phyloP scores from a whole-genome alignment of 805 yeast genomes.

The Cyberlindnera mrakii region DNA sequence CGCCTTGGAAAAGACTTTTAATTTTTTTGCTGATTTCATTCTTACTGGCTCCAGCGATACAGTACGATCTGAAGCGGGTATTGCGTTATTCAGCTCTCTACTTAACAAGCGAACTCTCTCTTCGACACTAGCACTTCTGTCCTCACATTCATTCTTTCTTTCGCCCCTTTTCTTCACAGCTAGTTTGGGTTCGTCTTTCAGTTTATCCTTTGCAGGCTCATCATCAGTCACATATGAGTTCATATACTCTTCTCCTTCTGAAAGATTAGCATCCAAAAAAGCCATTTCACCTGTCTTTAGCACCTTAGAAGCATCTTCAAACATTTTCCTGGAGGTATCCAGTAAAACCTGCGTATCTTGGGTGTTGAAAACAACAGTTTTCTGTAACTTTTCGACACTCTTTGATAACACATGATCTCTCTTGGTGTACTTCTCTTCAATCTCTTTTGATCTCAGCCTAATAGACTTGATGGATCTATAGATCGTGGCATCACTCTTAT shows the following conservation, averaged over 20 bases:
- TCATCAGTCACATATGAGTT: slow-evolving; percentile 10
- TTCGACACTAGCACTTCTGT: slow-evolving; percentile 8
- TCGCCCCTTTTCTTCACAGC: slow-evolving; percentile 13
- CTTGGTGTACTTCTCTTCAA: slow-evolving; percentile 43
- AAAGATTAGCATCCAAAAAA: slow-evolving; percentile 25
- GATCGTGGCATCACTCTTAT: slow-evolving; percentile 42
- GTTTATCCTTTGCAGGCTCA: background rate
- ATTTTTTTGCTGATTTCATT: slow-evolving; percentile 2
- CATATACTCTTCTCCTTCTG: slow-evolving; percentile 4
- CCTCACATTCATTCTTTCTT: background rate
- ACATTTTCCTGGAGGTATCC: slow-evolving; percentile 39
- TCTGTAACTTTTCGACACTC: slow-evolving; percentile 37
- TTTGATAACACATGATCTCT: slow-evolving; percentile 40
- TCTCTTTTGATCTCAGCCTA: slow-evolving; percentile 37
- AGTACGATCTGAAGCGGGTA: slow-evolving; percentile 18
- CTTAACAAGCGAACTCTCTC: slow-evolving; percentile 17
- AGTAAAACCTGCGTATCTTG: slow-evolving; percentile 39
- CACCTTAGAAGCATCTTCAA: slow-evolving; percentile 33
- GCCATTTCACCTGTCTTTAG: slow-evolving; percentile 22
- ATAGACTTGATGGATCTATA: slow-evolving; percentile 42
- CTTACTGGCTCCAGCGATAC: slow-evolving; percentile 6
- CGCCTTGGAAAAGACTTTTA: slow-evolving; percentile 2
- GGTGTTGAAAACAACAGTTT: slow-evolving; percentile 42
- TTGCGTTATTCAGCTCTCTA: slow-evolving; percentile 18
- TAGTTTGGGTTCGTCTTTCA: background rate